Evolutionary conservation across 2,329 filamentous ascomycete genomes (phyloP).

Genomic region (Setomelanomma holmii): DNA sequence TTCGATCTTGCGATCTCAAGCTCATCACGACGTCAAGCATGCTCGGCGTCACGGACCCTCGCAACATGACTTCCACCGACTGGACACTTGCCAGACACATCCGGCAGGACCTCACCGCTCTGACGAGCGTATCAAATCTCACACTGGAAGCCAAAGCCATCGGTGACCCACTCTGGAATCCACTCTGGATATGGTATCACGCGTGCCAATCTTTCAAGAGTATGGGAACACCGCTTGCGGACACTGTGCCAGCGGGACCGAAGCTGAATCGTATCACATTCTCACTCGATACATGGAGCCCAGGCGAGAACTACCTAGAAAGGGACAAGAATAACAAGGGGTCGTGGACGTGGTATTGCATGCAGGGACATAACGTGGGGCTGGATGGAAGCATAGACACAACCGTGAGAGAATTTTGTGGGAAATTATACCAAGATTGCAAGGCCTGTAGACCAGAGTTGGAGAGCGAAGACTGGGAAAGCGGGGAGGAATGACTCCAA

Average conservation of each 20-base stretch:
- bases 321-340: slow-evolving; percentile 27
- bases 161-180: slow-evolving; percentile 50
- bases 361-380: slow-evolving; percentile 33
- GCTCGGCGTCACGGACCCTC: slow-evolving; percentile 46
- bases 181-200: slow-evolving; percentile 50
- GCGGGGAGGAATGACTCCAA: too few relatives aligned
- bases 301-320: slow-evolving; percentile 44
- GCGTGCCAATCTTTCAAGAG: slow-evolving; percentile 42
- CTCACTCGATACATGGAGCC: slow-evolving; percentile 44
- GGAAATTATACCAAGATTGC: slow-evolving; percentile 38
- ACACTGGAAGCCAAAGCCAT: slow-evolving; percentile 44
- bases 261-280: slow-evolving; percentile 43
- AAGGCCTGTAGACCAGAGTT: slow-evolving; percentile 23
- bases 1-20: slow-evolving; percentile 38
- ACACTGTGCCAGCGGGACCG: slow-evolving; percentile 18
- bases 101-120: slow-evolving; percentile 28
- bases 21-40: slow-evolving; percentile 44
- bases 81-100: slow-evolving; percentile 42
- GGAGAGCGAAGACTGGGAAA: slow-evolving; percentile 19
- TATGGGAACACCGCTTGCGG: slow-evolving; percentile 27
- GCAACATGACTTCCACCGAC: slow-evolving; percentile 38
- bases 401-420: slow-evolving; percentile 41
- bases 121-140: slow-evolving; percentile 27
- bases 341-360: slow-evolving; percentile 45
- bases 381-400: slow-evolving; percentile 25